Conservation (phyloP, 108 stramenopile species). For the Schizochytrium sp. region DNA sequence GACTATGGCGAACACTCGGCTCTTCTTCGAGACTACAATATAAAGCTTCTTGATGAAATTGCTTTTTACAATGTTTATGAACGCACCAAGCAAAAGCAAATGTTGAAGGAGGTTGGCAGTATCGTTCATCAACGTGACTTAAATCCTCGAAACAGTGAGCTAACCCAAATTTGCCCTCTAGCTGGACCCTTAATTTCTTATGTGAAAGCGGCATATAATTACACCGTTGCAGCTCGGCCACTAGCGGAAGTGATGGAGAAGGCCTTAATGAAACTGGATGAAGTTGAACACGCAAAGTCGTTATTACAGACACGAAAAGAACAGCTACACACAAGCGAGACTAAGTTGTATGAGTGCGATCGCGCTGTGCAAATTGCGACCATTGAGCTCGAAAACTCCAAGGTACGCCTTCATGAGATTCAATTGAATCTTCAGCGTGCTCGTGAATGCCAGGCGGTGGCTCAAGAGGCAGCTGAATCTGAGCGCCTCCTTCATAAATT, state of each 20-base stretch:
- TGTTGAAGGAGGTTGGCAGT: background rate
- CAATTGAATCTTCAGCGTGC: background rate
- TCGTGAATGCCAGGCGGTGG: background rate
- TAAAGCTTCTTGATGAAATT: conserved; percentile 44
- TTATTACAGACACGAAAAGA: background rate
- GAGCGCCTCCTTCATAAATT: background rate
- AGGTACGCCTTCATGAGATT: conserved; percentile 26
- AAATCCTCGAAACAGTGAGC: conserved; percentile 45
- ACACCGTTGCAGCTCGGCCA: conserved; percentile 8
- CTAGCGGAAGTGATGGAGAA: background rate
- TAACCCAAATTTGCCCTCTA: conserved; percentile 5
- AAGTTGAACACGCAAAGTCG: background rate
- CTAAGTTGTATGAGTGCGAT: background rate
- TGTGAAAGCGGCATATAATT: background rate
- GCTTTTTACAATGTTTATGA: conserved; percentile 47
- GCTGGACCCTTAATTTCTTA: background rate
- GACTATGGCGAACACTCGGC: conserved; percentile 39
- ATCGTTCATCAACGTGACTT: conserved; percentile 38
- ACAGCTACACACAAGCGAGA: background rate
- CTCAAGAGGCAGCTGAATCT: background rate
- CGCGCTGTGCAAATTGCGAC: background rate
- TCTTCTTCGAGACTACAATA: conserved; percentile 53
- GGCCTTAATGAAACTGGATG: background rate
- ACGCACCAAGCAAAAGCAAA: background rate
- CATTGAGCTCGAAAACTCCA: background rate